Conservation (phyloP, 2,329 filamentous ascomycete species). For the Zelopaecilomyces penicillatus region DNA sequence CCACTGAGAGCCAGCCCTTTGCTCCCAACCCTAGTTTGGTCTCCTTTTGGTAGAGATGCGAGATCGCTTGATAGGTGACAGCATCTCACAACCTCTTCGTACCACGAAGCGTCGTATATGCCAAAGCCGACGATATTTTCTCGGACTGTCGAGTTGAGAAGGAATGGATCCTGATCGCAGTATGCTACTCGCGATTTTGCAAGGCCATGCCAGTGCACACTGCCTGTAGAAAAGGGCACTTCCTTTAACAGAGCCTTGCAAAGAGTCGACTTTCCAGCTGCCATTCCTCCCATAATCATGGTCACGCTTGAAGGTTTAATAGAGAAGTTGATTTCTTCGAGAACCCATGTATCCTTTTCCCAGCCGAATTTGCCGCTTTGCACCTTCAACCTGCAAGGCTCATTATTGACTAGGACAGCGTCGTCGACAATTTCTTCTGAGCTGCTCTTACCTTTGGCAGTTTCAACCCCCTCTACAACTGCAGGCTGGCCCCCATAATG, state of each 20-base stretch:
- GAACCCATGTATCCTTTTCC: background rate
- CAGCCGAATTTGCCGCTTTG: background rate
- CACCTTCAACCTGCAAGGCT: no score
- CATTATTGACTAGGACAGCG: no score
- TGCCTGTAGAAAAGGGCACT: background rate
- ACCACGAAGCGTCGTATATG: constrained; percentile 19
- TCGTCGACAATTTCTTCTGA: no score
- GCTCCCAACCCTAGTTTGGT: constrained; percentile 30
- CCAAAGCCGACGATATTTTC: constrained; percentile 8
- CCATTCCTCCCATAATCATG: constrained; percentile 7
- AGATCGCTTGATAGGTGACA: constrained; percentile 30
- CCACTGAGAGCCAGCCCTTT: constrained; percentile 34
- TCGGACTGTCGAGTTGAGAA: constrained; percentile 8
- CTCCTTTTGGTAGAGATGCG: constrained; percentile 20
- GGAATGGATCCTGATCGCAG: constrained; percentile 9
- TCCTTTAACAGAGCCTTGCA: constrained; percentile 7
- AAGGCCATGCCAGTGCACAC: background rate
- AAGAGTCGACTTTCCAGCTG: constrained; percentile 9
- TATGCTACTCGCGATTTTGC: constrained; percentile 7
- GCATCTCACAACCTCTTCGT: constrained; percentile 20
- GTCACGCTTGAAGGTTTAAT: constrained; percentile 6
- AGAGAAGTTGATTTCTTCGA: constrained; percentile 7
- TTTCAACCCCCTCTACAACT: background rate
- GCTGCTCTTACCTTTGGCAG: no score
- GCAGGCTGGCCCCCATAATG: no score